phyloP scores from a whole-genome alignment of 768 basidiomycete species.

The Mycena maculata region DNA sequence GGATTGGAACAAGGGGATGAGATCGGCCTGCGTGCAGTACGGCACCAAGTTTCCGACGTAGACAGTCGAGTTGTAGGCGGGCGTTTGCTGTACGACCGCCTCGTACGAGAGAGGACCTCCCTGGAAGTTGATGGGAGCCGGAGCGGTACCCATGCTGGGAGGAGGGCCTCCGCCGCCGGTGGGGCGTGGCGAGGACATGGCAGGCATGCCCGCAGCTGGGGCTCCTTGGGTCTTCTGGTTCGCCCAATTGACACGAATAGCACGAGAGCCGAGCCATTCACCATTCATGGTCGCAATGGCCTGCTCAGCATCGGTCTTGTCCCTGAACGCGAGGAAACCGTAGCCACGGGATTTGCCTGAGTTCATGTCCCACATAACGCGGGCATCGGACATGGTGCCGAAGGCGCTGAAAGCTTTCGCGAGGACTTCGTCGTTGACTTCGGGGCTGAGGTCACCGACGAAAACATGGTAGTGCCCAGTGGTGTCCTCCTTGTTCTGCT shows the following conservation, averaged over 20 bases:
- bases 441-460: conserved; percentile 99
- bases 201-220: conserved; percentile 41
- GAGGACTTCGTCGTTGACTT: conserved; percentile 98
- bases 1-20: conserved; percentile 97
- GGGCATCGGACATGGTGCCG: conserved; percentile 94
- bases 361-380: conserved; percentile 99
- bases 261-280: conserved; percentile 97
- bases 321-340: conserved; percentile 97
- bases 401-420: conserved; percentile 98
- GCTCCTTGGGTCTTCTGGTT: conserved; percentile 97
- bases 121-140: conserved; percentile 92
- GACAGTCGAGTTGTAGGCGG: conserved; percentile 94
- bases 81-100: conserved; percentile 92
- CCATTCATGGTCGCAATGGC: conserved; percentile 99
- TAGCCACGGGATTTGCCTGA: conserved; percentile 98
- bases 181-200: conserved; percentile 54
- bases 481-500: conserved; percentile 99
- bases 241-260: conserved; percentile 99
- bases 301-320: conserved; percentile 99
- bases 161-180: conserved; percentile 48
- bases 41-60: conserved; percentile 99
- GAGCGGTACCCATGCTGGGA: conserved; percentile 66
- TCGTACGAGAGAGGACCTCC: conserved; percentile 93
- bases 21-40: conserved; percentile 96
- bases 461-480: conserved; percentile 98